phyloP scores from a whole-genome alignment of 805 yeast species.

The Ogataea degrootiae region DNA sequence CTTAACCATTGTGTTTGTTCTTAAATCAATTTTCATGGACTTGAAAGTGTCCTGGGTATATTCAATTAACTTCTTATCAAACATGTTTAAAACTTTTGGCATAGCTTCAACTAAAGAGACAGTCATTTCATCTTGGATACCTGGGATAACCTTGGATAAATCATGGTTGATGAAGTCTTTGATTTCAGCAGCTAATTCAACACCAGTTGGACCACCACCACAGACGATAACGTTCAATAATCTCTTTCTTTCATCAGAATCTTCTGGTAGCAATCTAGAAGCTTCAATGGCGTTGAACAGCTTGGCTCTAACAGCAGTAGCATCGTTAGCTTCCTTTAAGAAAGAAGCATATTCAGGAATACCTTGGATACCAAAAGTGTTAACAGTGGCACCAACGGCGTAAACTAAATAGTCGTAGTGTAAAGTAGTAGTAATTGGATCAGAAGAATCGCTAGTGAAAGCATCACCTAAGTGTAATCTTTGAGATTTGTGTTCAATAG shows the following conservation, averaged over 20 bases:
- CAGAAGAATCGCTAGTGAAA: constrained; percentile 38
- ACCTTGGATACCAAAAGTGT: constrained; percentile 94
- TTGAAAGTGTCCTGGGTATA: constrained; percentile 78
- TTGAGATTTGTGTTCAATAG: constrained; percentile 52
- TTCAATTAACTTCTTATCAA: constrained; percentile 61
- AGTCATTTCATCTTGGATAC: constrained; percentile 71
- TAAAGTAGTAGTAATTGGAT: constrained; percentile 41
- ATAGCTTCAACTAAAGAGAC: constrained; percentile 87
- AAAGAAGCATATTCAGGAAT: constrained; percentile 83
- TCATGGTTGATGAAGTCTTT: constrained; percentile 94
- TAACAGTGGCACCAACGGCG: constrained; percentile 94
- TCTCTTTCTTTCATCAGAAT: constrained; percentile 72
- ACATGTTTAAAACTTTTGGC: constrained; percentile 79
- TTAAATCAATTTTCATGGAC: constrained; percentile 62
- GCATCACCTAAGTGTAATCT: constrained; percentile 53
- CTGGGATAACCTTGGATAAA: constrained; percentile 84
- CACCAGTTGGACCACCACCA: constrained; percentile 99
- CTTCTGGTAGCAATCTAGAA: constrained; percentile 73
- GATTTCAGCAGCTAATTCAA: constrained; percentile 93
- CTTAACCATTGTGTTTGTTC: constrained; percentile 84
- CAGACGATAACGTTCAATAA: constrained; percentile 85
- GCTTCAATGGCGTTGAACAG: constrained; percentile 86
- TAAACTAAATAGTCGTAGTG: constrained; percentile 80
- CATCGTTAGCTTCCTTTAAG: constrained; percentile 86
- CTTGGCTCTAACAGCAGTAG: constrained; percentile 75